These are phyloP conservation scores for Globisporangium carolinianum DNA, from an alignment of 352 stramenopile species.

Conservation along the genomic window DNA sequence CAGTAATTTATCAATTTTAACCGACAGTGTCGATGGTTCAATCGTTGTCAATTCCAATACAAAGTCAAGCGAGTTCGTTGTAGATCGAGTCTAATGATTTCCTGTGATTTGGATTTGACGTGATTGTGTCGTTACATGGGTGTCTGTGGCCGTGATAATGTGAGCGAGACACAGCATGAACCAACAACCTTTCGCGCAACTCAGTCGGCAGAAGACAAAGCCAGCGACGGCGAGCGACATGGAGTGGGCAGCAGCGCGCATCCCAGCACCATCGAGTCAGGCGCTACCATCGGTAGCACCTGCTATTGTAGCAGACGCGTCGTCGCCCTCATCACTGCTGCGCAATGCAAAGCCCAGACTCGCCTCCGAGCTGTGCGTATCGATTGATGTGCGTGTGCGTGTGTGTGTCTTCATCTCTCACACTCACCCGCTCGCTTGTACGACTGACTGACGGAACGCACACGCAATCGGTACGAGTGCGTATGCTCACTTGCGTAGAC, in stretches of 20 bases:
- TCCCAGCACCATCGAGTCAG: neutral
- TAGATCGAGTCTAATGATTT: no score
- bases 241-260: constrained; percentile 1
- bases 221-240: neutral
- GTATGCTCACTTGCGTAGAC: constrained; percentile 5
- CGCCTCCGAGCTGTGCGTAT: constrained; percentile 9
- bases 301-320: neutral
- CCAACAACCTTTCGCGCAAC: no score
- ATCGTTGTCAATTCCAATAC: no score
- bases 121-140: no score
- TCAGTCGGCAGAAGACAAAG: no score
- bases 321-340: neutral
- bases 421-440: neutral
- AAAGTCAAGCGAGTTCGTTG: no score
- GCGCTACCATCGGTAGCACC: neutral
- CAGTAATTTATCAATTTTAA: neutral
- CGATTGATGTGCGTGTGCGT: constrained; percentile 10
- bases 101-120: no score
- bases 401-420: neutral
- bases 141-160: no score
- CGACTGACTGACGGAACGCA: neutral
- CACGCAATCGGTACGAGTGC: neutral
- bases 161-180: no score
- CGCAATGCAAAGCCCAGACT: constrained; percentile 4
- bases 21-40: no score